A percentile compares a stretch with the other conserved stretches of the same genome.
Evolutionary conservation across 2,329 filamentous ascomycete species (phyloP).

Genomic region (Calonectria multiphialidica): DNA sequence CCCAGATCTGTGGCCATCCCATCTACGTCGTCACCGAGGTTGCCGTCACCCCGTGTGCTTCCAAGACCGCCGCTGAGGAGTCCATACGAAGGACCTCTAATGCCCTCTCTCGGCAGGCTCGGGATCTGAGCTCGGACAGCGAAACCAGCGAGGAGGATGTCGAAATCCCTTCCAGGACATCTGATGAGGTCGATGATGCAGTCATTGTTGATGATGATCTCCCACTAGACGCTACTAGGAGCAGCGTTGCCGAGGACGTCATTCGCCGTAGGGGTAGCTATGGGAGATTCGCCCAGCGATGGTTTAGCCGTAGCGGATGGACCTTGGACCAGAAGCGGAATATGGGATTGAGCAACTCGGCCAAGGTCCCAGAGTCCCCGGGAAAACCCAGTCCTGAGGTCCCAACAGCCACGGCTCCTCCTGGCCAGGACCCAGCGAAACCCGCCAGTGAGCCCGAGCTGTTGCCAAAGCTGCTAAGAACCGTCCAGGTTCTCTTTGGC

Average conservation of each 20-base stretch:
- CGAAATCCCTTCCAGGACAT: slow-evolving; percentile 48
- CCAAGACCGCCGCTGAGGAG: slow-evolving; percentile 77
- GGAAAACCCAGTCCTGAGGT: slow-evolving; percentile 27
- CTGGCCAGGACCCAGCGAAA: slow-evolving; percentile 53
- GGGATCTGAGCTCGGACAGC: slow-evolving; percentile 56
- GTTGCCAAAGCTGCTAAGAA: slow-evolving; percentile 86
- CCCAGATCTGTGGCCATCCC: slow-evolving; percentile 83
- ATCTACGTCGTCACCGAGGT: slow-evolving; percentile 92
- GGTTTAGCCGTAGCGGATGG: slow-evolving; percentile 92
- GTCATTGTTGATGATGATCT: slow-evolving; percentile 49
- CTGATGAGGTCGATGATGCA: slow-evolving; percentile 60
- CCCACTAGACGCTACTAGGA: slow-evolving; percentile 53
- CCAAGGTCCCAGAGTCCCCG: slow-evolving; percentile 32
- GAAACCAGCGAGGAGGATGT: slow-evolving; percentile 63
- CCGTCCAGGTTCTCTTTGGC: slow-evolving; percentile 86
- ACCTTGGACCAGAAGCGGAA: slow-evolving; percentile 76
- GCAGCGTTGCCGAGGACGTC: slow-evolving; percentile 88
- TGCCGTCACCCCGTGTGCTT: slow-evolving; percentile 88
- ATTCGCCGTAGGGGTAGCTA: slow-evolving; percentile 87
- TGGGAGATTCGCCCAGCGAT: slow-evolving; percentile 88
- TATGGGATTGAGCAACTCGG: slow-evolving; percentile 72
- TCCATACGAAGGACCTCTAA: slow-evolving; percentile 74
- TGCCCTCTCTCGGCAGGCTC: slow-evolving; percentile 53
- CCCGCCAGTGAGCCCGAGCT: slow-evolving; percentile 59
- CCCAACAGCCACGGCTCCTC: slow-evolving; percentile 46